Evolutionary conservation across 2,329 filamentous ascomycete genomes (phyloP), one percentile per base, ranked within the genome.

Genomic region (Colletotrichum tanaceti): DNA sequence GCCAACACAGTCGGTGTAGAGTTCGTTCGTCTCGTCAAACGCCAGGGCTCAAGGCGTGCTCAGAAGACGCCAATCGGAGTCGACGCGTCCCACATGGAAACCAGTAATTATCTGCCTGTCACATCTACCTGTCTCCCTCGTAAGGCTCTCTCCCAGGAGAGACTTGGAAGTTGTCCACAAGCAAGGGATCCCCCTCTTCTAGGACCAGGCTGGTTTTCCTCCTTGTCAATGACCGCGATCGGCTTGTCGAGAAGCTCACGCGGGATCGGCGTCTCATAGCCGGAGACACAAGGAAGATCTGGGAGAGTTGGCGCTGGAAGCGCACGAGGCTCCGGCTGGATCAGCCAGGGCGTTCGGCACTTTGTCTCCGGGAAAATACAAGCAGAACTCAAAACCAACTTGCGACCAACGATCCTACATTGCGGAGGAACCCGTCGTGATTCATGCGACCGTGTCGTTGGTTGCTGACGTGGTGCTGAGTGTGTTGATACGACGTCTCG

Each of bases 111-210:
- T n/a, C n/a, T n/a, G n/a, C n/a, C n/a, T n/a, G n/a, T n/a, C n/a
- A n/a, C n/a, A n/a, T 61, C 52, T 62, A 52, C n/a, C 67, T 57
- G 22, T 70, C 67, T n/a, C 67, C 67, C 20, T 70, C 67, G 63
- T 63, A 70, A 2, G 67, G 67, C 35, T 70, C 46, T 41, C 67
- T 50, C 11, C 67, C 67, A n/a, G 66, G 67, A 5, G 63, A 70
- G 10, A 70, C 70, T 44, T 70, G 71, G 46, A 70, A 72, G 53
- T 73, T 73, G 6, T 73, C 71, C 18, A 72, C 67, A 10, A 73
- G 55, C 28, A 73, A 38, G 2, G 71, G 38, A 46, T 73, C 69
- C 3, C 71, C 72, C 16, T 71, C 63, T 32, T 72, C 71, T 9
- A 73, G 53, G 1, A 38, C 39, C 2, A 72, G n/a, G 43, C 62